phyloP scores from a whole-genome alignment of 2,329 filamentous ascomycete species.

The Sclerotinia sclerotiorum region DNA sequence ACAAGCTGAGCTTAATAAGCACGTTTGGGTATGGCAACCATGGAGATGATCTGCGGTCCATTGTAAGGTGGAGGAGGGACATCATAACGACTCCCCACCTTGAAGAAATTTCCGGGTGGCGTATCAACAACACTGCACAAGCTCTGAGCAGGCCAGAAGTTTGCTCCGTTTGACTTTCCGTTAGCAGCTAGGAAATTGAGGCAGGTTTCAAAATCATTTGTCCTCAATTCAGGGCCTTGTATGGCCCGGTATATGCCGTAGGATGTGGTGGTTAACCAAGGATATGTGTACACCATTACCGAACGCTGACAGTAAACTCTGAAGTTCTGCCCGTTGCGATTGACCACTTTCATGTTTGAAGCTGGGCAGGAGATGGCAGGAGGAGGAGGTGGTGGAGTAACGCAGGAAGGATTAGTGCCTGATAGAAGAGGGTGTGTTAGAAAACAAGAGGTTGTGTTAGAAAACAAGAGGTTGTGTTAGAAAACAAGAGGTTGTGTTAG shows the following conservation, averaged over 20 bases:
- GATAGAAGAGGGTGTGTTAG: neutral
- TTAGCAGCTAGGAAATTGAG: neutral
- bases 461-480: too few relatives aligned
- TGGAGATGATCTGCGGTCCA: constrained; percentile 2
- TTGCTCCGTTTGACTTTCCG: neutral
- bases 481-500: too few relatives aligned
- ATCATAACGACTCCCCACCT: constrained; percentile 13
- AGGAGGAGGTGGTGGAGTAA: neutral
- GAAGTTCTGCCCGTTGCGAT: constrained; percentile 16
- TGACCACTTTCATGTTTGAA: constrained; percentile 9
- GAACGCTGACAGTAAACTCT: constrained; percentile 15
- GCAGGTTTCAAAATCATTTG: constrained; percentile 2
- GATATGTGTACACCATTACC: constrained; percentile 14
- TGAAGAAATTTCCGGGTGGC: constrained; percentile 4
- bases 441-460: too few relatives aligned
- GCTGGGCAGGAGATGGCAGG: constrained; percentile 5
- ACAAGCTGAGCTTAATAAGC: constrained; percentile 8
- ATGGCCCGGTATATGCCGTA: constrained; percentile 6
- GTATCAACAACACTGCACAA: constrained; percentile 13
- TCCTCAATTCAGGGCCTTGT: constrained; percentile 15
- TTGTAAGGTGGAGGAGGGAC: constrained; percentile 4
- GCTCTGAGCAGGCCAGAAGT: constrained; percentile 6
- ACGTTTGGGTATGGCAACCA: constrained; percentile 14
- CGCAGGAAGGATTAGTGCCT: constrained; percentile 9
- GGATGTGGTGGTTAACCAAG: constrained; percentile 11